A percentile compares a stretch with the other conserved stretches of the same genome.
These are phyloP conservation scores for Castanea crenata DNA, from an alignment of 306 rosid species.

Conservation along the genomic window DNA sequence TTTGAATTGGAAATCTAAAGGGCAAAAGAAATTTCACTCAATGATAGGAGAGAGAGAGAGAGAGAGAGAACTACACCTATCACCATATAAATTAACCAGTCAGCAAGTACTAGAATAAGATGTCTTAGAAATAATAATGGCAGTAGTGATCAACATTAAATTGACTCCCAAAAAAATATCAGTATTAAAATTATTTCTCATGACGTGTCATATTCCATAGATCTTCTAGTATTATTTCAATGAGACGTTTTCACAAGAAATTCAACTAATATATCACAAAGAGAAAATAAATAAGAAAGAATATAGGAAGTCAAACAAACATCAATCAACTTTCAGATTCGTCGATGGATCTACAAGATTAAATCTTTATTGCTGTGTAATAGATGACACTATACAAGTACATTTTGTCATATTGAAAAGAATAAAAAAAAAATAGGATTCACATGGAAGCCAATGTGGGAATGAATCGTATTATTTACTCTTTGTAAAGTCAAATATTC, in stretches of 20 bases:
- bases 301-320: slow-evolving; percentile 1
- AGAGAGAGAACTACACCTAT: not conserved
- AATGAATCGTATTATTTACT: slow-evolving; percentile 29
- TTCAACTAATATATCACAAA: not conserved
- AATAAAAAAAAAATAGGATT: slow-evolving; percentile 7
- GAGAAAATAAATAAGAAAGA: not conserved
- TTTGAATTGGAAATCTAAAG: not conserved
- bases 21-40: not conserved
- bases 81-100: not conserved
- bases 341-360: slow-evolving; percentile 5
- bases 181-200: not conserved
- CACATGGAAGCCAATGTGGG: slow-evolving; percentile 22
- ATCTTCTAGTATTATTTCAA: not conserved
- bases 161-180: too few species aligned
- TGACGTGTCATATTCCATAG: slow-evolving; percentile 1
- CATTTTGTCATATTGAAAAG: slow-evolving; percentile 15
- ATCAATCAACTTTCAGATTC: slow-evolving; percentile 11
- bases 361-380: slow-evolving; percentile 24
- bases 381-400: slow-evolving; percentile 25
- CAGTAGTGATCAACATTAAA: too few species aligned
- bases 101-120: not conserved
- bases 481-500: slow-evolving; percentile 10
- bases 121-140: not conserved
- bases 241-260: not conserved
- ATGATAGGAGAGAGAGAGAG: too few species aligned